Evolutionary conservation across 345 rosid species (phyloP), one percentile per base, ranked within the genome.

Genomic region (Clarkia xantiana): DNA sequence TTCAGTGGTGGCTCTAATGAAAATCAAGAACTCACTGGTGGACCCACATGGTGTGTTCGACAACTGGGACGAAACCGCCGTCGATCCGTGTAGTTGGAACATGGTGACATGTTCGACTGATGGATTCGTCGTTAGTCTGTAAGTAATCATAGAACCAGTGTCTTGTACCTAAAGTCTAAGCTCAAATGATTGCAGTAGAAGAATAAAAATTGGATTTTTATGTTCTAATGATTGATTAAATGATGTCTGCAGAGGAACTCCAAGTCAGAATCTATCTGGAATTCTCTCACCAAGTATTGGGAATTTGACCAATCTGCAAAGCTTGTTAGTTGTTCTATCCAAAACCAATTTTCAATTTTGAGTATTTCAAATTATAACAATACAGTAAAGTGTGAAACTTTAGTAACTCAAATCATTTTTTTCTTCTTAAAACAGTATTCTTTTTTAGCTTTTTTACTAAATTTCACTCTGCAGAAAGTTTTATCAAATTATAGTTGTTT

Each of bases 11-110:
- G 94, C 97, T 61, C 62, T 88, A 65, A 81, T 88, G 75, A 75
- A 62, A 42, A 75, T 88, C 49, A 84, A 73, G 59, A 43, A 3
- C 52, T 59, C 66, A 39, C 59, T 88, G 57, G 41, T 46, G 50
- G 97, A 88, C 72, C 94, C 97, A 47, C 84, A 64, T 70, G 76
- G 68, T 52, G 81, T 79, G 62, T 73, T 88, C 19, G 66, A 55
- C 54, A 77, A 73, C 40, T 88, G 94, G 97, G 97, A 88, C 68
- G 88, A 62, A n/a, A 72, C 74, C 48, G 78, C 97, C 41, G 93
- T 84, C 61, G 97, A 89, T 75, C 95, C 95, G 58, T 89, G 97
- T 74, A 80, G 75, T 65, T 89, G 97, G 97, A 53, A 54, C 58
- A 76, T 84, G 89, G 63, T 88, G 58, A 62, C 82, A 54, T 88